These are phyloP conservation scores for Akebia trifoliata DNA, from an alignment of 164 flowering plant species.

Conservation along the genomic window DNA sequence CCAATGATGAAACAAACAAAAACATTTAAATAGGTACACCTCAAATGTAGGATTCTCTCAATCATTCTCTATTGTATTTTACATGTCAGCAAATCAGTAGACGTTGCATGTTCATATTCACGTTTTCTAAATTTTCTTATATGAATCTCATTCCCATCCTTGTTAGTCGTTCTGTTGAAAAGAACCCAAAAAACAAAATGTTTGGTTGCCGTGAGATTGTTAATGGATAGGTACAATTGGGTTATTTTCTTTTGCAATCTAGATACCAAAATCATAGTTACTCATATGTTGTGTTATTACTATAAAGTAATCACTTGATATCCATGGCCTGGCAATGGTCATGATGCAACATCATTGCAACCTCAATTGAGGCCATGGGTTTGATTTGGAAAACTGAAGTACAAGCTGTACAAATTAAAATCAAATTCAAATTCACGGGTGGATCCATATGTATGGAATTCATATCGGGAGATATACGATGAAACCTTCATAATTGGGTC, in stretches of 20 bases:
- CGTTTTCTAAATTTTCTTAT: not conserved
- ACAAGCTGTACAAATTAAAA: not conserved
- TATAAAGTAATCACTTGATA: too few relatives aligned
- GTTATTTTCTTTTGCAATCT: not conserved
- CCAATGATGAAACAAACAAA: constrained; percentile 1
- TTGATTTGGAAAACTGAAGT: not conserved
- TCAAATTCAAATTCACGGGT: constrained; percentile 32
- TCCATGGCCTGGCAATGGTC: too few relatives aligned
- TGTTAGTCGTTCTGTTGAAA: constrained; percentile 58
- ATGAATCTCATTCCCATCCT: not conserved
- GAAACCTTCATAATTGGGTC: constrained; percentile 61
- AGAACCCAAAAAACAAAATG: constrained; percentile 50
- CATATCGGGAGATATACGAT: constrained; percentile 71
- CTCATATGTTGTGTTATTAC: not conserved
- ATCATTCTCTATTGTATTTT: too few relatives aligned
- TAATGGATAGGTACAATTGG: constrained; percentile 52
- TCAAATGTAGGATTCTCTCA: constrained; percentile 1
- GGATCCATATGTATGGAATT: constrained; percentile 71
- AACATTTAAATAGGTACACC: not conserved
- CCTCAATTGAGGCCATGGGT: not conserved
- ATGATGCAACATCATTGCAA: not conserved
- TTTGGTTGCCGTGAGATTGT: constrained; percentile 62
- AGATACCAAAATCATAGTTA: too few relatives aligned
- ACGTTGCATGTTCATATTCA: too few relatives aligned
- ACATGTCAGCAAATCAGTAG: not conserved